Percentiles rank a stretch among this genome's conserved stretches.
Conservation (phyloP, 306 rosid species). For the Mimosa bimucronata region DNA sequence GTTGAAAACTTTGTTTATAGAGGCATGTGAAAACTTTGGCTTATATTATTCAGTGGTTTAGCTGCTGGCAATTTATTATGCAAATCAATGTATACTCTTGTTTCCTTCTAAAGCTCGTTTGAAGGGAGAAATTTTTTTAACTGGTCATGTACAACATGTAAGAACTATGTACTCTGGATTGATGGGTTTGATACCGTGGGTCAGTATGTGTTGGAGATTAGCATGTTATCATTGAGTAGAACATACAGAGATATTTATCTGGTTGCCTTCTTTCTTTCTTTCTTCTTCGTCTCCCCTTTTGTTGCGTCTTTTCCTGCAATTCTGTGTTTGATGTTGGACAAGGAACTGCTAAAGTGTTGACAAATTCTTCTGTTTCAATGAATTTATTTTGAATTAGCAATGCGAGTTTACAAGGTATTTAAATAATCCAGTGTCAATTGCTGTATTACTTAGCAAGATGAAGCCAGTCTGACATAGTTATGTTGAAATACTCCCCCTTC, state of each 20-base stretch:
- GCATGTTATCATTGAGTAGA: neutral
- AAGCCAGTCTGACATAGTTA: neutral
- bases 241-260: neutral
- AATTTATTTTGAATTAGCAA: neutral
- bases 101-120: neutral
- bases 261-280: neutral
- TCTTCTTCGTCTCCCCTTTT: neutral
- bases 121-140: neutral
- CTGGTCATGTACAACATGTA: neutral
- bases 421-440: neutral
- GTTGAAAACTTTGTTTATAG: neutral
- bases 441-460: neutral
- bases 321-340: neutral
- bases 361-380: neutral
- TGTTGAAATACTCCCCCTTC: neutral
- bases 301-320: neutral
- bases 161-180: neutral
- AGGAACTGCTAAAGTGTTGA: neutral
- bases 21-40: neutral
- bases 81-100: neutral
- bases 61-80: neutral
- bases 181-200: neutral
- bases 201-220: neutral
- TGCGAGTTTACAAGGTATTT: neutral
- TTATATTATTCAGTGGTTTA: neutral